phyloP scores from a whole-genome alignment of 306 rosid species.

The Ceratonia siliqua region DNA sequence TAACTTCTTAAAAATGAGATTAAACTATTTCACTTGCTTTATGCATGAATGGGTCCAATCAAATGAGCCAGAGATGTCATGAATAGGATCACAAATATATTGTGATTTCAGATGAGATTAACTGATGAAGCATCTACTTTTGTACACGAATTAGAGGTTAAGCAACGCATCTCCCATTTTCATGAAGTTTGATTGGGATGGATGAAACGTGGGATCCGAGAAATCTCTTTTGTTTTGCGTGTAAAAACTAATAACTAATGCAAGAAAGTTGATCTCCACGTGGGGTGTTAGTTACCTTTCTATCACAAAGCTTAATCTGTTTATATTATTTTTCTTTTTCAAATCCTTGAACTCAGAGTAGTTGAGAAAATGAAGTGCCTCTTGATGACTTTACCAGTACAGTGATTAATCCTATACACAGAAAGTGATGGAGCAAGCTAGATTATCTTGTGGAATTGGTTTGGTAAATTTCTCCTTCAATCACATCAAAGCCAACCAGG shows the following conservation, averaged over 20 bases:
- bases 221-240: constrained; percentile 45
- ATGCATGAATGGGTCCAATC: constrained; percentile 13
- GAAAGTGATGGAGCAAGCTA: constrained; percentile 42
- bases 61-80: constrained; percentile 30
- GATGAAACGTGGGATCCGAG: constrained; percentile 52
- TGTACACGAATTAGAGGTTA: not conserved
- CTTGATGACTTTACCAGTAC: constrained; percentile 22
- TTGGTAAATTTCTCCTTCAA: constrained; percentile 34
- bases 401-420: constrained; percentile 28
- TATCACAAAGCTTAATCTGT: constrained; percentile 23
- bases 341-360: constrained; percentile 9
- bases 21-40: not conserved
- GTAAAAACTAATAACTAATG: constrained; percentile 34
- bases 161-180: constrained; percentile 26
- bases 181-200: constrained; percentile 33
- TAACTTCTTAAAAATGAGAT: not conserved
- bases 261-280: constrained; percentile 48
- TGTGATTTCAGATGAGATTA: constrained; percentile 28
- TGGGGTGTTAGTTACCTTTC: constrained; percentile 42
- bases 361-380: constrained; percentile 19
- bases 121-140: not conserved
- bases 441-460: constrained; percentile 20
- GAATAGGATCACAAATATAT: constrained; percentile 18
- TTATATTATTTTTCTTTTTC: constrained; percentile 11
- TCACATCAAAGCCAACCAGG: constrained; percentile 33